Evolutionary conservation across 257 asterid species (phyloP).

Genomic region (Solanum clarkiae): DNA sequence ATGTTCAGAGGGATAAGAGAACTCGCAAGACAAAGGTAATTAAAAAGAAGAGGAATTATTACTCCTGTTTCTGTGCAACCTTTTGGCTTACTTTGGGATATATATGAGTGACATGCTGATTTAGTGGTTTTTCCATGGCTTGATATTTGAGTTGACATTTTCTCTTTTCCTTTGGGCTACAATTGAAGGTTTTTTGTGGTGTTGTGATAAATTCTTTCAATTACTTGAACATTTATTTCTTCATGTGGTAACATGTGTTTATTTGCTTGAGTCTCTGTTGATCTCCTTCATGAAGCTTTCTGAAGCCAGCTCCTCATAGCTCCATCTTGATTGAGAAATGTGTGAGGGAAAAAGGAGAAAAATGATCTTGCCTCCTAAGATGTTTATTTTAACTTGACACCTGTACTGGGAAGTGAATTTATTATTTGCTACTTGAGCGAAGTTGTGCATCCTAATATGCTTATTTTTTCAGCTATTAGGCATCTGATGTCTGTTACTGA

Average conservation of each 20-base stretch:
- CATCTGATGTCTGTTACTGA: background rate
- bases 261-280: background rate
- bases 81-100: background rate
- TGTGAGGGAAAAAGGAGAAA: background rate
- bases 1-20: slow-evolving; percentile 65
- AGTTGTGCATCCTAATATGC: background rate
- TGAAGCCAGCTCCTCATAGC: background rate
- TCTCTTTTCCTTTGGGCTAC: background rate
- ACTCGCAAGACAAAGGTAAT: slow-evolving; percentile 74
- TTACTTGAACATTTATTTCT: background rate
- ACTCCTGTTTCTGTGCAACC: no score
- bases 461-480: background rate
- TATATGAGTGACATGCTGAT: background rate
- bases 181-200: background rate
- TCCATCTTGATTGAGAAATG: background rate
- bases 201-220: background rate
- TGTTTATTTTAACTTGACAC: background rate
- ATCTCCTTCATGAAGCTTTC: background rate
- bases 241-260: background rate
- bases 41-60: background rate
- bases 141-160: background rate
- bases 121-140: background rate
- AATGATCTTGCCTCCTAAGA: background rate
- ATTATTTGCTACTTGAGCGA: background rate
- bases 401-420: background rate